These are phyloP conservation scores for Jasminum sambac DNA, from an alignment of 257 asterid genomes.

Conservation along the genomic window DNA sequence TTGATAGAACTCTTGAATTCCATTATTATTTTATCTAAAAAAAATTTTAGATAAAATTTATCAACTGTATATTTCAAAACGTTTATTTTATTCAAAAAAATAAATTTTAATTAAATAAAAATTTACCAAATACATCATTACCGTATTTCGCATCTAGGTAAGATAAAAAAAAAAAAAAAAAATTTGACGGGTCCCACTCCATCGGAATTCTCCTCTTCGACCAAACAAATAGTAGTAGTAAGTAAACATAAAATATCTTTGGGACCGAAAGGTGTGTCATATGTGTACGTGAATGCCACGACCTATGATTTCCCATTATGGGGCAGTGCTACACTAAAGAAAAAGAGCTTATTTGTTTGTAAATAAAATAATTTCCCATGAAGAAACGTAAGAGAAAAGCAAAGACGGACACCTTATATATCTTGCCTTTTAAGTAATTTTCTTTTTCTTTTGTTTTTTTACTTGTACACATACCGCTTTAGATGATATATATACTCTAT, in stretches of 20 bases:
- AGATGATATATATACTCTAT: neutral
- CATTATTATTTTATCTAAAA: too few species aligned
- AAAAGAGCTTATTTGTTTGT: neutral
- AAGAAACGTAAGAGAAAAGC: slow-evolving; percentile 24
- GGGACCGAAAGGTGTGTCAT: neutral
- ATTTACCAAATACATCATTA: too few species aligned
- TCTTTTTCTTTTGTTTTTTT: neutral
- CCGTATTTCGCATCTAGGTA: too few species aligned
- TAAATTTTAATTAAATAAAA: too few species aligned
- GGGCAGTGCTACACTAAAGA: neutral
- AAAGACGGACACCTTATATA: slow-evolving; percentile 18
- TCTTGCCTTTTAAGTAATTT: slow-evolving; percentile 34
- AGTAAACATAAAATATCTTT: neutral
- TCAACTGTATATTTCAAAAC: too few species aligned
- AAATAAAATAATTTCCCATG: neutral
- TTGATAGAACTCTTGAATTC: too few species aligned
- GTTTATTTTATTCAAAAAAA: too few species aligned
- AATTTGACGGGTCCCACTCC: neutral
- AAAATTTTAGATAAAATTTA: too few species aligned
- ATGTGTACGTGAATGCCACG: slow-evolving; percentile 5
- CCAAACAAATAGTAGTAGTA: neutral
- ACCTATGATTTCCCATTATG: slow-evolving; percentile 8
- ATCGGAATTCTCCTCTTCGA: neutral
- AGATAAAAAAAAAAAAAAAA: too few species aligned
- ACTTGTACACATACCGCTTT: neutral